Conservation (phyloP, 2,329 filamentous ascomycete genomes). For the Thielaviopsis punctulata region DNA sequence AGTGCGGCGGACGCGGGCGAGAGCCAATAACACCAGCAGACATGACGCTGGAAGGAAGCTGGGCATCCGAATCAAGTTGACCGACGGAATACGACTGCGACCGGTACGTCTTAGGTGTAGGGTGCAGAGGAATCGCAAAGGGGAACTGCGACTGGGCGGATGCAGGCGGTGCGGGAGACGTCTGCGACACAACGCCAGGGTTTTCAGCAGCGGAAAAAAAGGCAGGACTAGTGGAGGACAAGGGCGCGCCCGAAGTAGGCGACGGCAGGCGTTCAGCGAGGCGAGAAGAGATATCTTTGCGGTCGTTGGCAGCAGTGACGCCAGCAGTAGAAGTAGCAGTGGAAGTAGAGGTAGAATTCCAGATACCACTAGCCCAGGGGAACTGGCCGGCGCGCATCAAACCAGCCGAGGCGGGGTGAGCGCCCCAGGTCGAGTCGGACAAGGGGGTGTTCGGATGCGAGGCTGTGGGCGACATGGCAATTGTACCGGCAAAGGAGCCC, state of each 20-base stretch:
- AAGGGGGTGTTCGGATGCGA: conserved; percentile 72
- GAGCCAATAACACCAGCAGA: conserved; percentile 32
- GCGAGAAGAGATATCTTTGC: conserved; percentile 60
- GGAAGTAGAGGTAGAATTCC: conserved; percentile 35
- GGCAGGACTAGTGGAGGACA: conserved; percentile 23
- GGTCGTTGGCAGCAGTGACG: conserved; percentile 27
- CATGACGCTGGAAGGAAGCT: conserved; percentile 22
- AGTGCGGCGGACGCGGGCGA: conserved; percentile 35
- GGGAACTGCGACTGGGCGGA: conserved; percentile 51
- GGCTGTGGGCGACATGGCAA: conserved; percentile 59
- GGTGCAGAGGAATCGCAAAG: conserved; percentile 74
- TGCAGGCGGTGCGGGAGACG: conserved; percentile 34
- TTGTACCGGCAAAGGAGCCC: conserved; percentile 53
- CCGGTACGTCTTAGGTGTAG: conserved; percentile 80
- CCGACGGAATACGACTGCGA: conserved; percentile 96
- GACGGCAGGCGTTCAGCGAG: conserved; percentile 60
- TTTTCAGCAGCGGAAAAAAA: conserved; percentile 30
- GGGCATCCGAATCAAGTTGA: conserved; percentile 57
- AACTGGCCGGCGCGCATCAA: conserved; percentile 35
- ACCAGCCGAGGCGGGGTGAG: conserved; percentile 35
- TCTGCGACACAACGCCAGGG: conserved; percentile 26
- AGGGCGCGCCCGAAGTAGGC: conserved; percentile 45
- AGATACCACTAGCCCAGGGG: conserved; percentile 65
- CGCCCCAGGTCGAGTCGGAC: conserved; percentile 44
- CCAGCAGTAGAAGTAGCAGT: neutral